Conservation (phyloP, 108 stramenopile genomes). For the Ochromonas danica region DNA sequence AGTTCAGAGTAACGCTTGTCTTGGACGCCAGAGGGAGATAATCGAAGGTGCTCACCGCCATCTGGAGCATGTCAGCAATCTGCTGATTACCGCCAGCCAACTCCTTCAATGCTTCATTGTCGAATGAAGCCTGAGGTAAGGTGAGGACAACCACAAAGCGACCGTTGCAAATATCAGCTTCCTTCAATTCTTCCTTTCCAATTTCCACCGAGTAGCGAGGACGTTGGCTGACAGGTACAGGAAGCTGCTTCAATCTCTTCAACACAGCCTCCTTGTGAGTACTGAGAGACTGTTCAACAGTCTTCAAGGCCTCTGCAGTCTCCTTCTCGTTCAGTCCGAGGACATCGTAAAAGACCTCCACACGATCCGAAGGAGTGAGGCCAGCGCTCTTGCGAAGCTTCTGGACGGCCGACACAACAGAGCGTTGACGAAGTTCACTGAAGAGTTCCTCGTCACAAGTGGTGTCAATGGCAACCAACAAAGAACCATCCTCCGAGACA, state of each 20-base stretch:
- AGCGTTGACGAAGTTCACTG: slow-evolving; percentile 80
- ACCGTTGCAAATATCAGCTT: background rate
- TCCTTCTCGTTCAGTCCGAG: slow-evolving; percentile 58
- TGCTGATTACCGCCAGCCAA: background rate
- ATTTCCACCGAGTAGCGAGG: background rate
- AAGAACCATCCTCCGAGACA: slow-evolving; percentile 73
- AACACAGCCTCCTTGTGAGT: background rate
- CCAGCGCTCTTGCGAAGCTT: slow-evolving; percentile 90
- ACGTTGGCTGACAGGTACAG: background rate
- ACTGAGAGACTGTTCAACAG: slow-evolving; percentile 44
- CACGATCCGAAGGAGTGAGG: slow-evolving; percentile 74
- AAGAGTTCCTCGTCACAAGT: slow-evolving; percentile 88
- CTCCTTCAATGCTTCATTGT: background rate
- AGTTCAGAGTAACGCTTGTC: too few relatives aligned
- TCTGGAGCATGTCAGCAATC: background rate
- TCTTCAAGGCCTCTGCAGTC: slow-evolving; percentile 61
- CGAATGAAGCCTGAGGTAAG: background rate
- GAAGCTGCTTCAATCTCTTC: background rate
- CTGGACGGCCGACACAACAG: slow-evolving; percentile 90
- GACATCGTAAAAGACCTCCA: slow-evolving; percentile 77
- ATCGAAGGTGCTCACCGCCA: too few relatives aligned
- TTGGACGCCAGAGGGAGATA: too few relatives aligned
- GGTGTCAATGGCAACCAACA: slow-evolving; percentile 90
- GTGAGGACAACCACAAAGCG: background rate
- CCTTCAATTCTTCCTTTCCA: background rate